phyloP scores from a whole-genome alignment of 805 yeast genomes.

The Wickerhamiella alocasiicola region DNA sequence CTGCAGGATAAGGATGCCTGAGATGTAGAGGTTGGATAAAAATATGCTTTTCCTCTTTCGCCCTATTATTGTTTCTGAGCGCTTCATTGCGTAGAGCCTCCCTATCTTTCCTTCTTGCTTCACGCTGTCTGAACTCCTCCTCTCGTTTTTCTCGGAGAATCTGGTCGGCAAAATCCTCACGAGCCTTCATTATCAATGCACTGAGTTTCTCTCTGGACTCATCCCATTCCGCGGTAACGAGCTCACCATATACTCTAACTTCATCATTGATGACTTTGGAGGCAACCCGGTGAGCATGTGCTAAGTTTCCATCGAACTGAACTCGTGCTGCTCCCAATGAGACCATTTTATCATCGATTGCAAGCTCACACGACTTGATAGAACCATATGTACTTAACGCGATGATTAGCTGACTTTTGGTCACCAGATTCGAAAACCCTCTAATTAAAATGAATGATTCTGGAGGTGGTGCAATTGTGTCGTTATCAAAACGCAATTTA shows the following conservation, averaged over 20 bases:
- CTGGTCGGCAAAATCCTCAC: no score
- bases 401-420: slow-evolving; percentile 1
- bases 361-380: slow-evolving; percentile 9
- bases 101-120: no score
- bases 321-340: slow-evolving; percentile 5
- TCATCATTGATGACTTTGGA: neutral
- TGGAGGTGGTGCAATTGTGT: slow-evolving; percentile 9
- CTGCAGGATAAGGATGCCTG: no score
- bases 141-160: no score
- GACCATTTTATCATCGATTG: slow-evolving; percentile 3
- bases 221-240: slow-evolving; percentile 2
- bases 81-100: no score
- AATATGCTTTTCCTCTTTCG: no score
- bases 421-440: slow-evolving; percentile 7
- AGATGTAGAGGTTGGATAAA: no score
- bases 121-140: no score
- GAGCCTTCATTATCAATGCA: neutral
- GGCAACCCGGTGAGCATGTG: neutral
- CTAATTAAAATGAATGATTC: slow-evolving; percentile 3
- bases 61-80: no score
- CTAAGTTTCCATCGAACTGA: neutral
- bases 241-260: neutral
- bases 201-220: slow-evolving; percentile 1
- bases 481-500: slow-evolving; percentile 3
- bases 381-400: slow-evolving; percentile 6